These are phyloP conservation scores for Ascochyta pisi DNA, from an alignment of 2,329 filamentous ascomycete genomes.

Conservation along the genomic window DNA sequence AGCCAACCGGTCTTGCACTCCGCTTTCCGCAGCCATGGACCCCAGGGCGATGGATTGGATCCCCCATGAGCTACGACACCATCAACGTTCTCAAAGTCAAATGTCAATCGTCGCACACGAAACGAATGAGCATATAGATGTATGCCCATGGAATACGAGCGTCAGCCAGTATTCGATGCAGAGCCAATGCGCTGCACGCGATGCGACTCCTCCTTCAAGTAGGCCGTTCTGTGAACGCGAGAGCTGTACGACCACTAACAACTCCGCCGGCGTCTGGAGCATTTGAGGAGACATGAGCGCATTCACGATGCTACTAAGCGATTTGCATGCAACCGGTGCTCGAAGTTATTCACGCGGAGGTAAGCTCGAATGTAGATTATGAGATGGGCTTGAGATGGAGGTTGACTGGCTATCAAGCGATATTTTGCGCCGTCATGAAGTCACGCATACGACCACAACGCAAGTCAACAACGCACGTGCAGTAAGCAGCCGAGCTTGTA, in stretches of 20 bases:
- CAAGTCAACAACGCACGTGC: neutral
- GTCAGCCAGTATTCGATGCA: neutral
- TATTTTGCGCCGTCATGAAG: slow-evolving; percentile 16
- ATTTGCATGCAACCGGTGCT: slow-evolving; percentile 11
- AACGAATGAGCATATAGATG: neutral
- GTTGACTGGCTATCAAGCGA: slow-evolving; percentile 8
- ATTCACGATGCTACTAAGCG: slow-evolving; percentile 9
- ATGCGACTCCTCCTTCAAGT: slow-evolving; percentile 17
- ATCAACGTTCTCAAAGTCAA: too few species aligned
- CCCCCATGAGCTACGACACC: too few species aligned
- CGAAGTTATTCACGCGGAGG: slow-evolving; percentile 17
- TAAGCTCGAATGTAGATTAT: neutral
- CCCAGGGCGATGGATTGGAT: too few species aligned
- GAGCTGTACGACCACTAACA: neutral
- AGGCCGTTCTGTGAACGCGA: neutral
- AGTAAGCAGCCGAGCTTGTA: slow-evolving; percentile 13
- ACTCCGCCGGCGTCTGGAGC: slow-evolving; percentile 3
- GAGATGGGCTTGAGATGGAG: too few species aligned
- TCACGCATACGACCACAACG: slow-evolving; percentile 3
- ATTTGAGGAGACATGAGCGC: slow-evolving; percentile 17
- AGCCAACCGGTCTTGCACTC: too few species aligned
- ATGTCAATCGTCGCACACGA: too few species aligned
- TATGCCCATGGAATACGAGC: neutral
- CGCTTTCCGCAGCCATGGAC: too few species aligned
- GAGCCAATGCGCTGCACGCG: slow-evolving; percentile 11